These are phyloP conservation scores for Durotheca rogersii DNA, from an alignment of 495 filamentous ascomycete genomes.

Conservation along the genomic window DNA sequence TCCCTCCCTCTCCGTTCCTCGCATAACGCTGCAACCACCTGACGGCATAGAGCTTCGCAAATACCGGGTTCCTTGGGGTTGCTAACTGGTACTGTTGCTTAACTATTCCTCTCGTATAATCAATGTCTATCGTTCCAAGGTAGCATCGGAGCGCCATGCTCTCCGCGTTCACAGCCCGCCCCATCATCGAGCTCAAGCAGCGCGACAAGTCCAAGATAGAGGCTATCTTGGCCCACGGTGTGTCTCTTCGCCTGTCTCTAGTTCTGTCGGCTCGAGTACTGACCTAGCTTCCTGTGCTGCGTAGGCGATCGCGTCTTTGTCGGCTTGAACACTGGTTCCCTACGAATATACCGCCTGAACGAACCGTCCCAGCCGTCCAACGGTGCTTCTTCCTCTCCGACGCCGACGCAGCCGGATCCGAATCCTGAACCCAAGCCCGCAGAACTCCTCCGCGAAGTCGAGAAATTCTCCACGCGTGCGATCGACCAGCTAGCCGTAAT, in stretches of 20 bases:
- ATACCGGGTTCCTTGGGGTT: not conserved
- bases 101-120: not conserved
- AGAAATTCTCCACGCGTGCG: constrained; percentile 86
- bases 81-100: not conserved
- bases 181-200: constrained; percentile 92
- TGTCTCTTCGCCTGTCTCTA: constrained; percentile 8
- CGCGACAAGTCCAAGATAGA: constrained; percentile 96
- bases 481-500: constrained; percentile 93
- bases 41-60: not conserved
- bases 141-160: constrained; percentile 65
- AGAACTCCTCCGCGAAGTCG: constrained; percentile 83
- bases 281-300: constrained; percentile 2
- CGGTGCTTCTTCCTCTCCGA: constrained; percentile 15
- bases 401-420: constrained; percentile 4
- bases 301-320: constrained; percentile 84
- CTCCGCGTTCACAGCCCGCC: constrained; percentile 94
- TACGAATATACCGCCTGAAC: constrained; percentile 90
- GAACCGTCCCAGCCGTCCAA: constrained; percentile 43
- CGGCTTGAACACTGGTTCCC: constrained; percentile 82
- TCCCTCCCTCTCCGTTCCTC: not conserved
- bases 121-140: constrained; percentile 8
- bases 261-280: constrained; percentile 3
- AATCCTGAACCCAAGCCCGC: constrained; percentile 55
- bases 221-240: constrained; percentile 86
- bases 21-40: not conserved